These are phyloP conservation scores for Trametes gibbosa DNA, from an alignment of 768 basidiomycete genomes.

Conservation along the genomic window DNA sequence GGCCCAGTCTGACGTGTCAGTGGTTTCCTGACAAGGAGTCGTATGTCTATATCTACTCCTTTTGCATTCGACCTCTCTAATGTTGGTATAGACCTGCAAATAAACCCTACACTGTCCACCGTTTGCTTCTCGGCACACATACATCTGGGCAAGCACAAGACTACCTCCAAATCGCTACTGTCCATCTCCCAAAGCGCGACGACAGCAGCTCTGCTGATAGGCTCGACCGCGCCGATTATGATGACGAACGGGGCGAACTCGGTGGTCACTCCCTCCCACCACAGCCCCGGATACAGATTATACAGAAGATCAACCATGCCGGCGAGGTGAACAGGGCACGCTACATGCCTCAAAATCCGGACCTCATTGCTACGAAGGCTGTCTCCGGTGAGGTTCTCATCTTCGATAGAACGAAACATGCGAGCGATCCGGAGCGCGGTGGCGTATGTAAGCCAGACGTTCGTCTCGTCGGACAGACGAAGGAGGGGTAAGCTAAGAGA, in stretches of 20 bases:
- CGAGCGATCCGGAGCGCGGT: conserved; percentile 85
- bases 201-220: conserved; percentile 68
- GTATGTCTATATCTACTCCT: conserved; percentile 45
- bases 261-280: conserved; percentile 87
- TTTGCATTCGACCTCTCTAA: neutral
- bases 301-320: conserved; percentile 91
- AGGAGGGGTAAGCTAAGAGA: conserved; percentile 72
- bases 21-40: conserved; percentile 98
- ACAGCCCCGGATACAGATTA: conserved; percentile 84
- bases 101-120: conserved; percentile 94
- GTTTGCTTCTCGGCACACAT: conserved; percentile 94
- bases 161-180: conserved; percentile 92
- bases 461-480: conserved; percentile 81
- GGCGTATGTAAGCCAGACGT: conserved; percentile 91
- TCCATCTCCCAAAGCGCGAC: conserved; percentile 86
- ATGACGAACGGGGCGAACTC: conserved; percentile 91
- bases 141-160: conserved; percentile 94
- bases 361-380: conserved; percentile 94
- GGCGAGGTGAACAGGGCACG: conserved; percentile 97
- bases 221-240: conserved; percentile 77
- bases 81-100: conserved; percentile 63
- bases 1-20: conserved; percentile 97
- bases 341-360: conserved; percentile 99
- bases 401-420: conserved; percentile 98
- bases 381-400: conserved; percentile 86